These are phyloP conservation scores for Przewalskia tangutica DNA, from an alignment of 257 asterid genomes.

Conservation along the genomic window DNA sequence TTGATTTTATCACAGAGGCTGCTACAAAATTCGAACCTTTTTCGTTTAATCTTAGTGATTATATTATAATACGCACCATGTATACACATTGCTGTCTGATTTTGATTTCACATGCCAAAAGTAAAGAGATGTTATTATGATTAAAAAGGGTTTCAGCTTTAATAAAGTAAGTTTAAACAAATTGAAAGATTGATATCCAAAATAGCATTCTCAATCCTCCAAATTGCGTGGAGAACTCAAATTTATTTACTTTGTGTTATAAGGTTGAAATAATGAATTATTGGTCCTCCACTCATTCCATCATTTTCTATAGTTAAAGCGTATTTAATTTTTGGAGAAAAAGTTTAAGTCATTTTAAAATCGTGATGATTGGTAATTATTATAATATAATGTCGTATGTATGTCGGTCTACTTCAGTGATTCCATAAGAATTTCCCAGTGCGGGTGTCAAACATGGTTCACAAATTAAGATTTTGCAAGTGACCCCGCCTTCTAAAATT, in stretches of 20 bases:
- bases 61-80: background rate
- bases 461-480: background rate
- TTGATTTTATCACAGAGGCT: background rate
- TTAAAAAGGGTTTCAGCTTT: background rate
- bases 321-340: background rate
- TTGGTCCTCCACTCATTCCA: background rate
- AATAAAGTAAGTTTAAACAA: background rate
- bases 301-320: background rate
- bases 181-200: background rate
- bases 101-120: background rate
- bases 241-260: background rate
- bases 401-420: background rate
- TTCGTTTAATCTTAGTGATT: background rate
- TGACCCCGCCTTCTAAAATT: background rate
- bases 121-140: background rate
- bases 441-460: background rate
- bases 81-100: background rate
- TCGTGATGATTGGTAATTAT: background rate
- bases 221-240: constrained; percentile 5
- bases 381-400: background rate
- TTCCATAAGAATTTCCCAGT: background rate
- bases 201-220: background rate
- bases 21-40: background rate
- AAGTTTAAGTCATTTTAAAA: background rate
- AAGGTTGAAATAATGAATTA: background rate